phyloP scores from a whole-genome alignment of 345 rosid genomes.

The Draba incana region DNA sequence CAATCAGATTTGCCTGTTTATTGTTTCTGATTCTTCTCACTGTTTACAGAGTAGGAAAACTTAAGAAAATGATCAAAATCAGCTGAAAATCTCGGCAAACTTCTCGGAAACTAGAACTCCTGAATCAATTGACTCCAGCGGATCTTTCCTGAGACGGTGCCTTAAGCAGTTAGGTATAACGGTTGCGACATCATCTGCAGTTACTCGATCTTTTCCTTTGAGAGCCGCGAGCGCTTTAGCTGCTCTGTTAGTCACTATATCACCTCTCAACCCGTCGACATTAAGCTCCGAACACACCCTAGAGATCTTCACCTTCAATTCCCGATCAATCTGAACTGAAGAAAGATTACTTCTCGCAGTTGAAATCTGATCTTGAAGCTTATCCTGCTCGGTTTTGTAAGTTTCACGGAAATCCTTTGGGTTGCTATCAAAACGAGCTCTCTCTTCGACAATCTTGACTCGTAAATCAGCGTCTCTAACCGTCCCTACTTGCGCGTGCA shows the following conservation, averaged over 20 bases:
- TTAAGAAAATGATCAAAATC: constrained; percentile 36
- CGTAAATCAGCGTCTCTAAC: constrained; percentile 95
- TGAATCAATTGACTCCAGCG: constrained; percentile 91
- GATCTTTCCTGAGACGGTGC: constrained; percentile 97
- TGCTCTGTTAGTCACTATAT: constrained; percentile 93
- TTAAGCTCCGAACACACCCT: constrained; percentile 92
- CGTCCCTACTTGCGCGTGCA: constrained; percentile 97
- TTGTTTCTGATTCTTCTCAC: constrained; percentile 36
- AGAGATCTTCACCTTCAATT: constrained; percentile 88
- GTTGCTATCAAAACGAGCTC: constrained; percentile 81
- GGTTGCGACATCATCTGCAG: constrained; percentile 91
- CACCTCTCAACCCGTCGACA: constrained; percentile 96
- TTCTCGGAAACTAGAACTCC: constrained; percentile 88
- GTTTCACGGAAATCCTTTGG: constrained; percentile 89
- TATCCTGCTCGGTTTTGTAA: constrained; percentile 83
- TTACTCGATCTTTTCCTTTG: constrained; percentile 78
- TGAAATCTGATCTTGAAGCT: constrained; percentile 81
- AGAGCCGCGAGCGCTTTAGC: constrained; percentile 92
- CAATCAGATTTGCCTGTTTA: constrained; percentile 32
- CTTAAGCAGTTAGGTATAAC: constrained; percentile 97
- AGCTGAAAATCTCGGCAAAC: constrained; percentile 86
- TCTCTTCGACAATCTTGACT: constrained; percentile 95
- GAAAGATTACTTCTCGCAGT: constrained; percentile 70
- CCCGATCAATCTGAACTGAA: constrained; percentile 78
- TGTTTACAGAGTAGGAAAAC: constrained; percentile 31